Base-by-base conservation (phyloP, 176 grass and related monocot genomes). In the Musa beccarii region DNA sequence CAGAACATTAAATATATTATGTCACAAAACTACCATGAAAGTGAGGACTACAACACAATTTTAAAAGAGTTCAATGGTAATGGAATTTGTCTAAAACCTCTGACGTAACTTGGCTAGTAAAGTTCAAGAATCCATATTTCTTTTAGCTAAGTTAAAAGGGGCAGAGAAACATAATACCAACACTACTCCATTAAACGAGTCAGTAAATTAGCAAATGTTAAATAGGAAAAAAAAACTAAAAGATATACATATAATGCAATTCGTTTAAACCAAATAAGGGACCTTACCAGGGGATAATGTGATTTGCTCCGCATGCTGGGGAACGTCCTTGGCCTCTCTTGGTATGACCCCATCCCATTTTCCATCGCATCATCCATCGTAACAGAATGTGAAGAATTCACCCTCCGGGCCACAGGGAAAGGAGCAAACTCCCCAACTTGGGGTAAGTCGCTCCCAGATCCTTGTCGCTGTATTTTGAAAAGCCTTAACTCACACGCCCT, bases 281-380 rank as follows among this genome's bases (percentile, higher is more conserved):
- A 66, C 20, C 50, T 61, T 94, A 99, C 95, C 88, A 84, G 72
- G 1, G 95, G 90, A 17, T 81, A 9, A 79, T 85, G 89, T 80
- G 90, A 85, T 89, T 82, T 99, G 82, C 86, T 99, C 49, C 95
- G 88, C 62, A 99, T 84, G 71, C 83, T 76, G 11, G 90, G 82
- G 86, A 94, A 99, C 10, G 86, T 87, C 82, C 89, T 92, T 78
- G 86, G 78, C 78, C 86, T 93, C 55, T 88, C 92, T 64, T 85
- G 90, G 64, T 85, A 98, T 8, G 29, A 16, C 26, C 76, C 67
- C 51, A 79, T 85, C 70, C 90, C 95, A 80, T 85, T 94, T 84
- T 99, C 95, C 78, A 93, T 89, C 56, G 93, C 90, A 76, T 76
- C 85, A 66, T 99, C 90, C 95, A 99, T 98, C 80, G 80, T 84